Conservation (phyloP, 495 filamentous ascomycete species). For the Neohortaea acidophila region DNA sequence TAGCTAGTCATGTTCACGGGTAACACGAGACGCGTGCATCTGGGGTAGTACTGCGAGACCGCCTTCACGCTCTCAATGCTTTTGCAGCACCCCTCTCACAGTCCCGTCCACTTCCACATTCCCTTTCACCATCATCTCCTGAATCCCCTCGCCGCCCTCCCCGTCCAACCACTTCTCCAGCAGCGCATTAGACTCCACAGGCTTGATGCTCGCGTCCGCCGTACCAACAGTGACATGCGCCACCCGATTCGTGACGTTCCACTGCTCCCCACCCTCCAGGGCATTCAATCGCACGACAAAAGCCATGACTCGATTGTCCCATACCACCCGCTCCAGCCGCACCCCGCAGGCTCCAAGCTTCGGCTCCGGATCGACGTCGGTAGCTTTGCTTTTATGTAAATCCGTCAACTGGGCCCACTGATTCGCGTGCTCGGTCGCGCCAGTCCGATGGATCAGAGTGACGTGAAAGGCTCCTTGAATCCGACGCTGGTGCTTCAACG, state of each 20-base stretch:
- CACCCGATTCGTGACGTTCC: constrained; percentile 60
- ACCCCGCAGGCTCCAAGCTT: constrained; percentile 38
- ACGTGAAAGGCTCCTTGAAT: constrained; percentile 83
- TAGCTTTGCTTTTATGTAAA: constrained; percentile 16
- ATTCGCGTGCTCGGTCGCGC: constrained; percentile 39
- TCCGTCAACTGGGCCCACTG: constrained; percentile 55
- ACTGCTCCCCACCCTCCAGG: constrained; percentile 28
- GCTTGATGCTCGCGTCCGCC: constrained; percentile 53
- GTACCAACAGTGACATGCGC: constrained; percentile 87
- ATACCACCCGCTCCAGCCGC: constrained; percentile 56
- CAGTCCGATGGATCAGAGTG: constrained; percentile 72
- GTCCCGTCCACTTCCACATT: constrained; percentile 27
- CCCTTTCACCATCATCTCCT: constrained; percentile 26
- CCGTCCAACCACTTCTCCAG: constrained; percentile 51
- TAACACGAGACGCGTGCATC: too few species aligned
- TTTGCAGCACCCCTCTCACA: constrained; percentile 26
- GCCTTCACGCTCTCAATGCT: constrained; percentile 5
- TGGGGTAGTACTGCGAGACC: too few species aligned
- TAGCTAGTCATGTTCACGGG: too few species aligned
- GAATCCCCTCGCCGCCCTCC: constrained; percentile 34
- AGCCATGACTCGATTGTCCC: constrained; percentile 71
- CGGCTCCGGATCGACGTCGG: constrained; percentile 21
- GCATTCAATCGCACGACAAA: constrained; percentile 54
- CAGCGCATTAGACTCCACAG: constrained; percentile 83
- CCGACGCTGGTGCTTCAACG: constrained; percentile 55